Evolutionary conservation across 1,284 basidiomycete genomes (phyloP), one percentile per base, ranked within the genome.

Genomic region (Puccinia triticina): DNA sequence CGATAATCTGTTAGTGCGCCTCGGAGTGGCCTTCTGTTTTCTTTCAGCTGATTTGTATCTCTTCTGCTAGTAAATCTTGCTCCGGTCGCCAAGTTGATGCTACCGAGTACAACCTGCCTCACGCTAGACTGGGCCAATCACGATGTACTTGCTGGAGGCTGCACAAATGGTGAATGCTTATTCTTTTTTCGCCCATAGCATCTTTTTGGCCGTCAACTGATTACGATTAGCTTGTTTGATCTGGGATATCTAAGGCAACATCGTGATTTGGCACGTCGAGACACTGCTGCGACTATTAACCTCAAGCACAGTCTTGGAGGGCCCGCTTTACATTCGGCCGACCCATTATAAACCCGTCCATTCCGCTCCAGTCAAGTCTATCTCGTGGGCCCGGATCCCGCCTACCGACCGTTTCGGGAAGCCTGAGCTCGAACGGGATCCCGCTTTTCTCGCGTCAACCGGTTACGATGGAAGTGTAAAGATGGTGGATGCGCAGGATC

Each of bases 91-190:
- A 89, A 90, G 8, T 89, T 96, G 7, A 90, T 92, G 84, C 87
- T 94, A 1, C 91, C 92, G 82, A 92, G 93, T 81, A 90, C 92
- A 0, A 88, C 89, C 21, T 92, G 91, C 84, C 93, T 90, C 89
- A 90, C 90, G 48, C 88, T 96, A 59, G 94, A 95, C 85, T 96
- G 94, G 94, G 92, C 91, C 1, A 94, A 94, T 84, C 93, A 93
- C 83, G 91, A 92, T 82, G 85, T 92, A 4, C 86, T 97, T 2
- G 93, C 92, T 1, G 90, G 92, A 7, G 94, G 94, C 0, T 92
- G 92, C 46, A 92, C 93, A 1, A 93, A 93, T 84, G 94, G 94
- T 94, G 79, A 76, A 88, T 82, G 11, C 10, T 4, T 14, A n/a
- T 66, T 43, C 55, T 14, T 26, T 32, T 23, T 1, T 46, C 18